phyloP scores from a whole-genome alignment of 176 grass and related monocot genomes.

The Tillandsia fasciculata region DNA sequence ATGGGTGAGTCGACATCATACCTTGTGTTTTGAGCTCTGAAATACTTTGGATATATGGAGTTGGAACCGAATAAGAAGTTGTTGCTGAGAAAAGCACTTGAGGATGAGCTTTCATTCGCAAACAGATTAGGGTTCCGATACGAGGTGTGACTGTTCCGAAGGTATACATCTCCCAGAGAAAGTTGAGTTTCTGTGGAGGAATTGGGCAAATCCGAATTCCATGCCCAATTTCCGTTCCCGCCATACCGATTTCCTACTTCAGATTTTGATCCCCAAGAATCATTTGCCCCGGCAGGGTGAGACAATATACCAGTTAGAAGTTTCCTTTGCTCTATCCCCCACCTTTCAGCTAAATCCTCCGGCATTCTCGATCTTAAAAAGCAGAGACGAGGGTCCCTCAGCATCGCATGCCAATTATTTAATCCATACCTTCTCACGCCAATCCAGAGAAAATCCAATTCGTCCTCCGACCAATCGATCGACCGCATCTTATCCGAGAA shows the following conservation, averaged over 20 bases:
- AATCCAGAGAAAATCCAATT: conserved; percentile 97
- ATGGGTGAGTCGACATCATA: conserved; percentile 25
- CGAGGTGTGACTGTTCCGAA: conserved; percentile 9
- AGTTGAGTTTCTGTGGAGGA: conserved; percentile 35
- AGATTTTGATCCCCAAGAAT: conserved; percentile 3
- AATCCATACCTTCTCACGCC: conserved; percentile 81
- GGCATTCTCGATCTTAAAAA: conserved; percentile 51
- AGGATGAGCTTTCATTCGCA: conserved; percentile 6
- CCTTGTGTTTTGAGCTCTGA: conserved; percentile 26
- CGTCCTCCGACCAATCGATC: conserved; percentile 78
- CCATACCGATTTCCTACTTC: conserved; percentile 3
- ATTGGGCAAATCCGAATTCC: conserved; percentile 33
- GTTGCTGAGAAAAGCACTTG: conserved; percentile 22
- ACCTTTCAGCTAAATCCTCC: conserved; percentile 75
- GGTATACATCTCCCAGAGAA: conserved; percentile 39
- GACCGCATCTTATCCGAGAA: conserved; percentile 35
- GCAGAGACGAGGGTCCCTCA: conserved; percentile 48
- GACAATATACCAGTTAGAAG: conserved; percentile 35
- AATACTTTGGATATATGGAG: conserved; percentile 11
- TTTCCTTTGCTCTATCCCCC: conserved; percentile 77
- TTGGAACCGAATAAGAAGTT: conserved; percentile 31
- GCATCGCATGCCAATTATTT: conserved; percentile 76
- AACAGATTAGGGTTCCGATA: conserved; percentile 23
- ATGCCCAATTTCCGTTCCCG: conserved; percentile 29
- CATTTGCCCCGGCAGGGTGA: conserved; percentile 17